Percentiles rank a stretch among this genome's conserved stretches.
These are phyloP conservation scores for Rhizophora mangle DNA, from an alignment of 345 rosid genomes.

Conservation along the genomic window DNA sequence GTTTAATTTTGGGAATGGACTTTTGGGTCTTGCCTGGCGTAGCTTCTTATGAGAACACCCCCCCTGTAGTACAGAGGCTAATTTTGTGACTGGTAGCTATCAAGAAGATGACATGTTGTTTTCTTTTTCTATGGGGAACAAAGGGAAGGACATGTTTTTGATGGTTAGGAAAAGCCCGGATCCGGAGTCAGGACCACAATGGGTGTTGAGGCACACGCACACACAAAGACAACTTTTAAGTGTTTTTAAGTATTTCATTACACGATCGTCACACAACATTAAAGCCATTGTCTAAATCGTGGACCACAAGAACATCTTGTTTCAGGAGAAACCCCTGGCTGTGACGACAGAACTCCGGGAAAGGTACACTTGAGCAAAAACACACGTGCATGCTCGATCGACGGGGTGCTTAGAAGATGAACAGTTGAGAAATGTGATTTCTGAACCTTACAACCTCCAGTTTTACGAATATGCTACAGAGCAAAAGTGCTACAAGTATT, in stretches of 20 bases:
- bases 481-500: too few relatives aligned
- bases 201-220: background rate
- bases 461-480: too few relatives aligned
- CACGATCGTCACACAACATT: background rate
- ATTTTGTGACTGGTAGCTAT: too few relatives aligned
- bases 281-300: background rate
- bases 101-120: too few relatives aligned
- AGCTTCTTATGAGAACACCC: too few relatives aligned
- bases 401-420: background rate
- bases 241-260: background rate
- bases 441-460: too few relatives aligned
- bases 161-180: background rate
- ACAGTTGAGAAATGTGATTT: too few relatives aligned
- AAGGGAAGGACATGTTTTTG: background rate
- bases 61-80: too few relatives aligned
- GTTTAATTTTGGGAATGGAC: too few relatives aligned
- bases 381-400: background rate
- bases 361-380: background rate
- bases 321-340: background rate
- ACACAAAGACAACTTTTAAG: background rate
- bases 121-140: too few relatives aligned
- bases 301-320: background rate
- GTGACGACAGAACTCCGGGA: background rate
- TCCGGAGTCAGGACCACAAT: constrained; percentile 4
- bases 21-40: too few relatives aligned